Conservation (phyloP, 768 basidiomycete genomes). For the Rhizopogon salebrosus region DNA sequence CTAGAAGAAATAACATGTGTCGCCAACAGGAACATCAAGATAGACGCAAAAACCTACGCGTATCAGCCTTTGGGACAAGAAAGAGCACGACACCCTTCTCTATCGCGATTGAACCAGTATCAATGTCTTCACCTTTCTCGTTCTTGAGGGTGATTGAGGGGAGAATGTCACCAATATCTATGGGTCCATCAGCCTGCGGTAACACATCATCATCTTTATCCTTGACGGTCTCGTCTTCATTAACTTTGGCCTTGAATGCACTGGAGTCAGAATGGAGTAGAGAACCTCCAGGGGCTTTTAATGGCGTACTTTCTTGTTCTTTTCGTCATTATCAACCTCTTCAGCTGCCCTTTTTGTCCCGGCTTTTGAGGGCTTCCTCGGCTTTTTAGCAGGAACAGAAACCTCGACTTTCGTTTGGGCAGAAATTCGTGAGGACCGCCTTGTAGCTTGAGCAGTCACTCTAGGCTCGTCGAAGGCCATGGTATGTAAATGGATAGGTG, state of each 20-base stretch:
- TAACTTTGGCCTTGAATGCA: conserved; percentile 13
- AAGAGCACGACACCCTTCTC: conserved; percentile 81
- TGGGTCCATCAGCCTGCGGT: conserved; percentile 23
- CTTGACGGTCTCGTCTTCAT: conserved; percentile 20
- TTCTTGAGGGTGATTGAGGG: conserved; percentile 77
- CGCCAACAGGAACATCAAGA: not conserved
- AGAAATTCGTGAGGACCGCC: conserved; percentile 50
- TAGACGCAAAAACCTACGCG: conserved; percentile 46
- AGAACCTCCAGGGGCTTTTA: not conserved
- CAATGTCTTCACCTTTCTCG: conserved; percentile 77
- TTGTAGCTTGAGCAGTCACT: conserved; percentile 35
- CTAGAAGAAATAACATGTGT: conserved; percentile 29
- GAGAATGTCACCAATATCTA: conserved; percentile 72
- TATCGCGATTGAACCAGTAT: conserved; percentile 54
- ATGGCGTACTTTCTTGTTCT: conserved; percentile 27
- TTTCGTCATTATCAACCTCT: conserved; percentile 23
- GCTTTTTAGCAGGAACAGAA: conserved; percentile 18
- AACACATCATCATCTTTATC: conserved; percentile 7
- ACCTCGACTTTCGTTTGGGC: conserved; percentile 34
- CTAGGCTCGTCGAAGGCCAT: conserved; percentile 20
- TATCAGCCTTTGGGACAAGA: conserved; percentile 81
- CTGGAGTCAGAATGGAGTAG: conserved; percentile 2
- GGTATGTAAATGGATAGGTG: not conserved
- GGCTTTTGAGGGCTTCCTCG: conserved; percentile 19
- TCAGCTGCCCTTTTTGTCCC: conserved; percentile 31